Evolutionary conservation across 495 filamentous ascomycete species (phyloP).

Genomic region (Penicillium ochrochloron): DNA sequence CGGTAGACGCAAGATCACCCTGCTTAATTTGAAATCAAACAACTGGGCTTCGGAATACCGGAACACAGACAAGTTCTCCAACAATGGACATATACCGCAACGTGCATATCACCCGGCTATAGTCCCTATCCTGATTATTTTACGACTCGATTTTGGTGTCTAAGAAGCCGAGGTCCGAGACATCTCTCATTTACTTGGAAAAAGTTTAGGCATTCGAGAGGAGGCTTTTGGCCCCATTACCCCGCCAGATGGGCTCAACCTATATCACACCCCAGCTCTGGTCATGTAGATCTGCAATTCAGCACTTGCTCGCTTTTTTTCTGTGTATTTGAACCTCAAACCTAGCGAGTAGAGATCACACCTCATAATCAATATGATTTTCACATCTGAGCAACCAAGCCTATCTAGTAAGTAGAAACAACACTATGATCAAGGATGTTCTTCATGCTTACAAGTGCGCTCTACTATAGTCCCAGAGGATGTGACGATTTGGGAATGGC

Average conservation of each 20-base stretch:
- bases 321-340: neutral
- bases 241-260: neutral
- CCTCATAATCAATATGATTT: slow-evolving; percentile 6
- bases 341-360: neutral
- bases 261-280: neutral
- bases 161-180: slow-evolving; percentile 2
- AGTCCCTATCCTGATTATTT: neutral
- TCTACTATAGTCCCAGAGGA: slow-evolving; percentile 51
- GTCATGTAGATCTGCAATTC: neutral
- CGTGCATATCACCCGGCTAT: neutral
- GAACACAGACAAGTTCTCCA: neutral
- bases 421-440: neutral
- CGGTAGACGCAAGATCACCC: neutral
- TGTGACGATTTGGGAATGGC: slow-evolving; percentile 62
- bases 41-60: neutral
- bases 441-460: neutral
- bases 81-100: neutral
- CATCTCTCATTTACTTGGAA: neutral
- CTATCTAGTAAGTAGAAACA: slow-evolving; percentile 10
- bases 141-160: neutral
- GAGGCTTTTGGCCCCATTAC: neutral
- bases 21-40: neutral
- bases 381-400: slow-evolving; percentile 11
- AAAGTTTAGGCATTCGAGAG: neutral
- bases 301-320: neutral